A percentile compares a stretch with the other conserved stretches of the same genome.
Evolutionary conservation across 306 rosid species (phyloP).

Genomic region (Trifolium subterraneum): DNA sequence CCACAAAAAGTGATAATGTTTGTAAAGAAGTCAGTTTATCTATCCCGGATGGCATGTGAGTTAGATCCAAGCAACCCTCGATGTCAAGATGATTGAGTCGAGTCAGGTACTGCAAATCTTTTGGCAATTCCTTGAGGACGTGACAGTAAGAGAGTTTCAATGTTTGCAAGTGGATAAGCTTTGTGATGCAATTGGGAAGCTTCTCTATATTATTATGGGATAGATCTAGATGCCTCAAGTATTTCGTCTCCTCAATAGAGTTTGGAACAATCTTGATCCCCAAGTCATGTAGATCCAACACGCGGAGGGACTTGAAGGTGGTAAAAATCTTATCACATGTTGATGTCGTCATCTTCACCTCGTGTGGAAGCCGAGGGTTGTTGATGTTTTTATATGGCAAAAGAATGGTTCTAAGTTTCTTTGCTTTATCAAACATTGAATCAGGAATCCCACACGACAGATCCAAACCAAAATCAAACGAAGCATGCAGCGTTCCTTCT

Average conservation of each 20-base stretch:
- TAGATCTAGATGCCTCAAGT: conserved; percentile 7
- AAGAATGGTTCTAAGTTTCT: conserved; percentile 3
- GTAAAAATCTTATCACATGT: neutral
- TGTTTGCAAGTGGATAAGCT: conserved; percentile 1
- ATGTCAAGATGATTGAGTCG: conserved; percentile 35
- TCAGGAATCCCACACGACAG: too few relatives aligned
- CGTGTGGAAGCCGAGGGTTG: neutral
- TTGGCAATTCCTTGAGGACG: conserved; percentile 1
- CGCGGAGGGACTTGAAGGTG: neutral
- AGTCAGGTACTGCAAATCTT: neutral
- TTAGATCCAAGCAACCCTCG: neutral
- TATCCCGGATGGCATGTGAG: neutral
- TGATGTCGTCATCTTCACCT: conserved; percentile 1
- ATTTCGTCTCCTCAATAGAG: neutral
- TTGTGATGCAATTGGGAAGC: conserved; percentile 2
- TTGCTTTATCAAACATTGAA: conserved; percentile 1
- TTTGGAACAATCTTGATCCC: neutral
- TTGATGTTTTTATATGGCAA: too few relatives aligned
- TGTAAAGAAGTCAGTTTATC: neutral
- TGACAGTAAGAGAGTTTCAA: neutral
- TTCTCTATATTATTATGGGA: neutral
- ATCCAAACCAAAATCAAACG: conserved; percentile 15
- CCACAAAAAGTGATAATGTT: conserved; percentile 8
- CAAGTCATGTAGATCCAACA: conserved; percentile 30
- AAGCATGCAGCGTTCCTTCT: neutral